Conservation (phyloP, 208 protist species). For the Acanthamoeba healyi region DNA sequence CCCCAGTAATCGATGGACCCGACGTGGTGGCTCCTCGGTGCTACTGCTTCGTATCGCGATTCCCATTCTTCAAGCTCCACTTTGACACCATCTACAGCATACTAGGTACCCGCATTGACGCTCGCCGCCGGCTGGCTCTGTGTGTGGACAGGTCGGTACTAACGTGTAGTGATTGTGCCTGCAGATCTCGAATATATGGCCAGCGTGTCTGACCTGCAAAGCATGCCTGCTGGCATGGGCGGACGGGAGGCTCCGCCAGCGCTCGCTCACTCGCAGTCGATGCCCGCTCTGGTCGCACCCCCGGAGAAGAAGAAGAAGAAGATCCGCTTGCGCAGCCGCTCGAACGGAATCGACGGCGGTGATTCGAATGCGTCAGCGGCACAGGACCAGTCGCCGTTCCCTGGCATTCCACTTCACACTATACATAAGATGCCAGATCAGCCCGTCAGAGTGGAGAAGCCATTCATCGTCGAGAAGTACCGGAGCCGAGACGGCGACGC, state of each 20-base stretch:
- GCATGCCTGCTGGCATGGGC: neutral
- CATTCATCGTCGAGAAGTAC: neutral
- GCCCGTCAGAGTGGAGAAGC: neutral
- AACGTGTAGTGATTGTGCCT: neutral
- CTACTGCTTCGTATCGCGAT: slow-evolving; percentile 58
- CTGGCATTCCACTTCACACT: slow-evolving; percentile 64
- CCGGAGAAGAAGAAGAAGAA: slow-evolving; percentile 25
- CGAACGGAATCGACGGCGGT: neutral
- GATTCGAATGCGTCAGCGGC: neutral
- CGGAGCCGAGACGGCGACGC: neutral
- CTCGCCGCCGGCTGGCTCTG: neutral
- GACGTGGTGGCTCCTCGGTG: slow-evolving; percentile 55
- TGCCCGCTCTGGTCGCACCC: neutral
- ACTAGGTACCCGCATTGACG: neutral
- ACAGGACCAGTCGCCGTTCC: slow-evolving; percentile 54
- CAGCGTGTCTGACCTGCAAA: slow-evolving; percentile 39
- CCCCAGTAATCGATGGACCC: neutral
- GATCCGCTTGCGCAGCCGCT: slow-evolving; percentile 29
- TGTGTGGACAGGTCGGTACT: neutral
- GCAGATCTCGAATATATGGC: slow-evolving; percentile 63
- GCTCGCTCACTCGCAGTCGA: slow-evolving; percentile 8
- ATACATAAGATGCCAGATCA: slow-evolving; percentile 57
- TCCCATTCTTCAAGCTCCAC: slow-evolving; percentile 70
- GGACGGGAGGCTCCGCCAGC: neutral
- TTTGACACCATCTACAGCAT: slow-evolving; percentile 48